phyloP scores from a whole-genome alignment of 306 rosid species.

The Astragalus membranaceus region DNA sequence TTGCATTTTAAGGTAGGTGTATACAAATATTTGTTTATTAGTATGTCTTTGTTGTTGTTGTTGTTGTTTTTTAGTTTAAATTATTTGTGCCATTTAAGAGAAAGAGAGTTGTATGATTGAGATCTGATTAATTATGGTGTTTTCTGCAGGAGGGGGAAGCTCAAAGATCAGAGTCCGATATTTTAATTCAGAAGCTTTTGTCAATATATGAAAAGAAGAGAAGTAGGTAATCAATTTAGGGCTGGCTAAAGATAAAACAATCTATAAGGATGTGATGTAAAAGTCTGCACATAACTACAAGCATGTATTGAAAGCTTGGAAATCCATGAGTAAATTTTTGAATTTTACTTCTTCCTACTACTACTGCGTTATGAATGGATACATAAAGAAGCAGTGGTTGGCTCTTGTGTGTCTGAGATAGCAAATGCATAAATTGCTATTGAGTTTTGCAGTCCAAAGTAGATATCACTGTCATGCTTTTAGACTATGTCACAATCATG shows the following conservation, averaged over 20 bases:
- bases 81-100: neutral
- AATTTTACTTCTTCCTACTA: too few relatives aligned
- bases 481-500: too few relatives aligned
- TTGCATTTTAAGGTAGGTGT: slow-evolving; percentile 47
- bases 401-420: too few relatives aligned
- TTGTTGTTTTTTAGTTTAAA: neutral
- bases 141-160: slow-evolving; percentile 26
- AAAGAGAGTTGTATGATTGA: too few relatives aligned
- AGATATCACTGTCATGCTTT: too few relatives aligned
- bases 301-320: too few relatives aligned
- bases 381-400: too few relatives aligned
- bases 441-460: too few relatives aligned
- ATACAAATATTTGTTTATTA: neutral
- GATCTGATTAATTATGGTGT: neutral
- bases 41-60: neutral
- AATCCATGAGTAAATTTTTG: too few relatives aligned
- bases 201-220: slow-evolving; percentile 15
- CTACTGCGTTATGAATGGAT: too few relatives aligned
- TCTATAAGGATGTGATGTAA: neutral
- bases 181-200: slow-evolving; percentile 20
- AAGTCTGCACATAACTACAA: too few relatives aligned
- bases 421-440: too few relatives aligned
- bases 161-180: slow-evolving; percentile 13
- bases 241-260: neutral
- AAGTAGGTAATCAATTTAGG: neutral